These are phyloP conservation scores for Strigomonas galati DNA, from an alignment of 208 protist species.

Conservation along the genomic window DNA sequence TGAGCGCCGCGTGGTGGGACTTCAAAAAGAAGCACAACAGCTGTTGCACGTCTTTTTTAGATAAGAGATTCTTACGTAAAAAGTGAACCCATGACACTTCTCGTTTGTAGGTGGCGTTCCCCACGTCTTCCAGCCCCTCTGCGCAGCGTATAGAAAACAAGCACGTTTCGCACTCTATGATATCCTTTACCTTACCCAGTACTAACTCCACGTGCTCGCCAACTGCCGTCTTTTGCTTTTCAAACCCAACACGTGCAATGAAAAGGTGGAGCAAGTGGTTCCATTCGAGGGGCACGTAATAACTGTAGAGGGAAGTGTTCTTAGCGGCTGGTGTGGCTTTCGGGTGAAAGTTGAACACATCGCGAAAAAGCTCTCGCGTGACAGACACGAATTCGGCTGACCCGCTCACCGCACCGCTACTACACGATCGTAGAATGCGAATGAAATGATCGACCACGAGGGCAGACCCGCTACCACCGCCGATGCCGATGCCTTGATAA, in stretches of 20 bases:
- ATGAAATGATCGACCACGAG: conserved; percentile 1
- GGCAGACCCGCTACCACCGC: background rate
- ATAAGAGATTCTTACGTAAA: background rate
- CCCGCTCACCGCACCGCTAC: background rate
- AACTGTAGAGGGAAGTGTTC: background rate
- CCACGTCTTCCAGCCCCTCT: background rate
- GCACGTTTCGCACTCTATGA: background rate
- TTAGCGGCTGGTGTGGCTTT: background rate
- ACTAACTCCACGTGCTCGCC: conserved; percentile 26
- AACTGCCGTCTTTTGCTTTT: conserved; percentile 19
- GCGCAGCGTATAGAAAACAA: background rate
- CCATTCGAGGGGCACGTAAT: conserved; percentile 15
- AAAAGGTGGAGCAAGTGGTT: conserved; percentile 18
- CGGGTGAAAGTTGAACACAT: background rate
- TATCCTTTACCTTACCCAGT: conserved; percentile 11
- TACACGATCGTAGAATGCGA: background rate
- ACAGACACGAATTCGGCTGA: background rate
- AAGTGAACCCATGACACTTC: background rate
- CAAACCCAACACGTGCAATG: conserved; percentile 24
- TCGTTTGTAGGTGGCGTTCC: too few relatives aligned
- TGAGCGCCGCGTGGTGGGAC: conserved; percentile 13
- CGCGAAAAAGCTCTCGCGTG: background rate
- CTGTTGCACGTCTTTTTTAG: conserved; percentile 17
- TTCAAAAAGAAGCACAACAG: conserved; percentile 38
- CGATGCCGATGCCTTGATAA: background rate